Conservation (phyloP, 2,329 filamentous ascomycete species). For the Allantophomopsis lycopodina region DNA sequence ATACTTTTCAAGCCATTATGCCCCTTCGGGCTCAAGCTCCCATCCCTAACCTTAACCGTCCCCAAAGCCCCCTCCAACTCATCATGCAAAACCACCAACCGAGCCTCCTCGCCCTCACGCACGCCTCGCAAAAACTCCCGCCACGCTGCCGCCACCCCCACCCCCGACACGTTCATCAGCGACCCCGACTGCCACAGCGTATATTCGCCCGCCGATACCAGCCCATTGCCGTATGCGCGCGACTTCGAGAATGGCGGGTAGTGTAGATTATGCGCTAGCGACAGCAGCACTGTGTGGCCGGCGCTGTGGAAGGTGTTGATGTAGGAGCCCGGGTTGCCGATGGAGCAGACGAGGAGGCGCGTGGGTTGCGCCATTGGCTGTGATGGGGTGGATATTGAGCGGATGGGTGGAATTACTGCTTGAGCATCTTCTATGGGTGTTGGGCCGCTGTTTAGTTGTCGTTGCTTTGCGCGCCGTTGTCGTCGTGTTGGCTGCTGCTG, state of each 20-base stretch:
- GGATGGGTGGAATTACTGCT: too few species aligned
- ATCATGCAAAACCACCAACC: conserved; percentile 74
- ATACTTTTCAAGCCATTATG: conserved; percentile 67
- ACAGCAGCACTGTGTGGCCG: conserved; percentile 63
- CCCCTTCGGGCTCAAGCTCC: conserved; percentile 49
- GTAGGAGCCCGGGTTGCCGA: conserved; percentile 74
- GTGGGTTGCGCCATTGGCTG: conserved; percentile 11
- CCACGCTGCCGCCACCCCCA: conserved; percentile 54
- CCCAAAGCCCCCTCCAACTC: conserved; percentile 68
- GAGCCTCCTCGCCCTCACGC: conserved; percentile 20
- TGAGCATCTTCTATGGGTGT: too few species aligned
- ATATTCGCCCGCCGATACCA: conserved; percentile 35
- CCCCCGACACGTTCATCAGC: conserved; percentile 76
- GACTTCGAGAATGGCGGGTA: conserved; percentile 32
- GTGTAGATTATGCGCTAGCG: conserved; percentile 25
- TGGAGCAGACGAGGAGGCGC: conserved; percentile 66
- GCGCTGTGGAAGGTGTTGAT: conserved; percentile 73
- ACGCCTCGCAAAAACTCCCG: conserved; percentile 33
- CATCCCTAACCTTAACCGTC: conserved; percentile 47
- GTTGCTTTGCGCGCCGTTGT: too few species aligned
- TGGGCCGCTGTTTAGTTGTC: too few species aligned
- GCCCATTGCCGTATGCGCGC: conserved; percentile 31
- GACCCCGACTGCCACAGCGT: conserved; percentile 63
- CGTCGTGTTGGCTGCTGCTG: too few species aligned
- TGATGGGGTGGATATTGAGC: not conserved